Conservation (phyloP, 768 basidiomycete species). For the Rubroboletus satanas region DNA sequence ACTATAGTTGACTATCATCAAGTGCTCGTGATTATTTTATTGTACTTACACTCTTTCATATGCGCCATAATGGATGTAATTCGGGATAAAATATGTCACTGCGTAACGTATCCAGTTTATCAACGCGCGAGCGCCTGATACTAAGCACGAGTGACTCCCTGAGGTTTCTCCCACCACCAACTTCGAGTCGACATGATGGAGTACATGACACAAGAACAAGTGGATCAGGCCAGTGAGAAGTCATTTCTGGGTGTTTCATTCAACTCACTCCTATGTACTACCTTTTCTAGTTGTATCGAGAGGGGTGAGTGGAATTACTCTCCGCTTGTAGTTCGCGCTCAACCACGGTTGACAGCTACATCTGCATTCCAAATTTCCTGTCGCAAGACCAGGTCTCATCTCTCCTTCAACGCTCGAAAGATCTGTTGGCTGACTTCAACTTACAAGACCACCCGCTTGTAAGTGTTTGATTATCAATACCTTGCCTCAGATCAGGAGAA, state of each 20-base stretch:
- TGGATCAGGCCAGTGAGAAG: constrained; percentile 45
- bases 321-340: neutral
- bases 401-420: constrained; percentile 66
- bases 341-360: constrained; percentile 51
- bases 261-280: neutral
- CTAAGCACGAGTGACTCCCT: neutral
- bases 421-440: constrained; percentile 75
- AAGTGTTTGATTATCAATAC: constrained; percentile 17
- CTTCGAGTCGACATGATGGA: constrained; percentile 19
- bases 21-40: constrained; percentile 10
- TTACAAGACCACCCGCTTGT: constrained; percentile 80
- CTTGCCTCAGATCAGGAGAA: neutral
- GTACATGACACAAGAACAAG: constrained; percentile 54
- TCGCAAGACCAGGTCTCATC: constrained; percentile 49
- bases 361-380: constrained; percentile 75
- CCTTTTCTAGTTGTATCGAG: constrained; percentile 46
- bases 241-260: neutral
- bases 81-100: neutral
- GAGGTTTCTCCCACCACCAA: neutral
- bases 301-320: constrained; percentile 44
- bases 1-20: neutral
- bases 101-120: neutral
- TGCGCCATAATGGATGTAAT: constrained; percentile 6
- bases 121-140: neutral
- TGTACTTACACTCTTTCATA: constrained; percentile 1